Percentiles rank a stretch among this genome's conserved stretches.
These are phyloP conservation scores for Wallacemonas rigidus DNA, from an alignment of 208 protist species.

Conservation along the genomic window DNA sequence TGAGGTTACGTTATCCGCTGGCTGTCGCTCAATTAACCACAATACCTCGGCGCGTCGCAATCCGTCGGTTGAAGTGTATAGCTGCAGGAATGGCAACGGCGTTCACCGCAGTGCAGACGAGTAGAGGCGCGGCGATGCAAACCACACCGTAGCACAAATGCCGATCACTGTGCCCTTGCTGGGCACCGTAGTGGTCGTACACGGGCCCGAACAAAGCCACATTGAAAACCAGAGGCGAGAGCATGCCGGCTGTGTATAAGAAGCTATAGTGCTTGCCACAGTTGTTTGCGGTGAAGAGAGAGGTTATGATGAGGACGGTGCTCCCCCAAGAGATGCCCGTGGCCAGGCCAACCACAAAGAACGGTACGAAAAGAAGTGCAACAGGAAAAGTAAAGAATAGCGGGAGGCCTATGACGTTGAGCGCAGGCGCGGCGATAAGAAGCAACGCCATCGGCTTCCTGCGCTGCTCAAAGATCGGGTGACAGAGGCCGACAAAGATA, in stretches of 20 bases:
- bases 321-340: conserved; percentile 81
- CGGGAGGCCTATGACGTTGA: conserved; percentile 69
- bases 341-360: conserved; percentile 72
- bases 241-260: conserved; percentile 81
- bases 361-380: conserved; percentile 55
- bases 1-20: too few relatives aligned
- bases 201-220: conserved; percentile 70
- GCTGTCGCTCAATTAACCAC: background rate
- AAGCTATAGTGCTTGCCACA: conserved; percentile 85
- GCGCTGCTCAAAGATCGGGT: conserved; percentile 47
- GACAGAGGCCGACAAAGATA: conserved; percentile 54
- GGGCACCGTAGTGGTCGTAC: conserved; percentile 63
- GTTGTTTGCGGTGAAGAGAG: conserved; percentile 58
- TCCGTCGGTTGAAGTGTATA: conserved; percentile 39
- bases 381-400: conserved; percentile 49
- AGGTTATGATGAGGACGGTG: conserved; percentile 71
- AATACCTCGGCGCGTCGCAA: conserved; percentile 28
- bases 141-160: conserved; percentile 50
- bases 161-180: conserved; percentile 33
- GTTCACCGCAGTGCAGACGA: conserved; percentile 61
- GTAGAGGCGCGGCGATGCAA: conserved; percentile 58
- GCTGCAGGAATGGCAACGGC: conserved; percentile 39
- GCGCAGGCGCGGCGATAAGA: conserved; percentile 50
- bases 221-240: conserved; percentile 82
- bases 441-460: conserved; percentile 43